phyloP scores from a whole-genome alignment of 2,329 filamentous ascomycete species.

The Exserohilum turcica region DNA sequence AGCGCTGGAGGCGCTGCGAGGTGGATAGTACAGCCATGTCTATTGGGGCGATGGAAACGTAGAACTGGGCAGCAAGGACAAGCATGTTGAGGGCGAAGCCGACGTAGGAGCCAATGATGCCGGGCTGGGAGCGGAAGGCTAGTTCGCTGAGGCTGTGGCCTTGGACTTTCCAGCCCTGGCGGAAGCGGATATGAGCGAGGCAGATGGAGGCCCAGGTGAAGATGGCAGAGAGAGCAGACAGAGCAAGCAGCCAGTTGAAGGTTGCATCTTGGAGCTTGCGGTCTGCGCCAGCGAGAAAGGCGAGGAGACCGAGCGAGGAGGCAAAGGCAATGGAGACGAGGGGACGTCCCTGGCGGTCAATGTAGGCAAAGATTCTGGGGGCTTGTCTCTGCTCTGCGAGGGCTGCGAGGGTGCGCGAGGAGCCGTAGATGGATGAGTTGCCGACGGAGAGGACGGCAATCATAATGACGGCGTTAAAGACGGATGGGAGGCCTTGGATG shows the following conservation, averaged over 20 bases:
- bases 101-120: conserved; percentile 78
- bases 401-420: conserved; percentile 85
- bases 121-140: conserved; percentile 80
- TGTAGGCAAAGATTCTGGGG: conserved; percentile 62
- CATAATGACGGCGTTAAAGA: conserved; percentile 96
- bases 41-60: conserved; percentile 80
- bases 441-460: conserved; percentile 88
- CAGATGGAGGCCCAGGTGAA: conserved; percentile 77
- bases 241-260: conserved; percentile 70
- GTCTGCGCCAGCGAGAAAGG: conserved; percentile 59
- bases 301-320: conserved; percentile 63
- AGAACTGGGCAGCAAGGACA: conserved; percentile 84
- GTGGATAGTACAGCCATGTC: conserved; percentile 56
- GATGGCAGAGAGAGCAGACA: conserved; percentile 74
- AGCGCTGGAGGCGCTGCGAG: conserved; percentile 62
- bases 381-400: conserved; percentile 77
- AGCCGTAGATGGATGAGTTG: conserved; percentile 90
- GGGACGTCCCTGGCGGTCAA: conserved; percentile 66
- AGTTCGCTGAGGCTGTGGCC: conserved; percentile 73
- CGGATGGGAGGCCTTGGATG: conserved; percentile 77
- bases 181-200: conserved; percentile 65
- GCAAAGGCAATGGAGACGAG: conserved; percentile 60
- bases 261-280: conserved; percentile 50
- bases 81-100: conserved; percentile 76
- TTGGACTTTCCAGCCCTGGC: conserved; percentile 64